Conservation (phyloP, 2,329 filamentous ascomycete genomes). For the Trichoderma simmonsii region DNA sequence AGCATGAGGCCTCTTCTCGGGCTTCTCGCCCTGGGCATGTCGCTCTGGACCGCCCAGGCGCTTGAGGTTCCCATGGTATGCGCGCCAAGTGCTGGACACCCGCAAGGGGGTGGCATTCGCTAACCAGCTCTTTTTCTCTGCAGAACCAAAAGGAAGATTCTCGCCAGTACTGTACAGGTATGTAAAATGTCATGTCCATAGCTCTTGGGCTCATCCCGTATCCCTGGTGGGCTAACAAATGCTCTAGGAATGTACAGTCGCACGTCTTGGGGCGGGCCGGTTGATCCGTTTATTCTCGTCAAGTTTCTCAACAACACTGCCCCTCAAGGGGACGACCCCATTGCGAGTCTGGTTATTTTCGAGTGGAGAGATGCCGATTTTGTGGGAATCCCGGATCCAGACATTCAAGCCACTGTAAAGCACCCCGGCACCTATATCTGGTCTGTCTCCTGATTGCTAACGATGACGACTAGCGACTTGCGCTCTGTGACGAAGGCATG, state of each 20-base stretch:
- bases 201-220: not conserved
- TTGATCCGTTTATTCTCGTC: constrained; percentile 85
- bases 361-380: constrained; percentile 85
- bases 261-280: constrained; percentile 79
- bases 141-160: constrained; percentile 75
- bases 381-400: constrained; percentile 65
- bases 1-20: constrained; percentile 56
- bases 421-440: constrained; percentile 12
- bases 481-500: constrained; percentile 68
- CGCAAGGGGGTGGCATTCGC: constrained; percentile 11
- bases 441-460: not conserved
- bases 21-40: constrained; percentile 52
- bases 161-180: constrained; percentile 73
- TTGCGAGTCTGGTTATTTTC: constrained; percentile 84
- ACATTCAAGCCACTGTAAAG: constrained; percentile 53
- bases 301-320: constrained; percentile 66
- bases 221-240: constrained; percentile 10
- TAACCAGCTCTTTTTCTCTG: constrained; percentile 22
- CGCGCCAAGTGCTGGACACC: not conserved
- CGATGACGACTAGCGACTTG: constrained; percentile 45
- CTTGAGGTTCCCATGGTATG: constrained; percentile 58
- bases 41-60: constrained; percentile 51
- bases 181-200: constrained; percentile 21
- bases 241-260: constrained; percentile 82
- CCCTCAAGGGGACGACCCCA: constrained; percentile 61